These are phyloP conservation scores for Candida glucosophila DNA, from an alignment of 1,139 yeast genomes.

Conservation along the genomic window DNA sequence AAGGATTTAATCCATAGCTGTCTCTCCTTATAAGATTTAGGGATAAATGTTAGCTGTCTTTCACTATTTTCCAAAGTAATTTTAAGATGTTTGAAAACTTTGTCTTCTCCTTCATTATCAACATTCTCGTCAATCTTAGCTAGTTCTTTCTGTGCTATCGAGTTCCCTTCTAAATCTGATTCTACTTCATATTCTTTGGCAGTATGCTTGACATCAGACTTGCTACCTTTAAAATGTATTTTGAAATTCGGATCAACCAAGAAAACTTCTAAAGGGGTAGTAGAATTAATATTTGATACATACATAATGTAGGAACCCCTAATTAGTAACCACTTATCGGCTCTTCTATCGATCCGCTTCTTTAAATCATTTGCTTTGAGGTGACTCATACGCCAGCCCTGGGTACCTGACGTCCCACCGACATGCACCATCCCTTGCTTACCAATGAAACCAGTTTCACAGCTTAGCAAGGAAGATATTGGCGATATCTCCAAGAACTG, in stretches of 20 bases:
- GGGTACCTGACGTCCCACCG: conserved; percentile 74
- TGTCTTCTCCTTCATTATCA: conserved; percentile 8
- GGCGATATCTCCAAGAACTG: conserved; percentile 89
- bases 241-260: conserved; percentile 67
- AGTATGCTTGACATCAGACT: conserved; percentile 10
- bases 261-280: conserved; percentile 87
- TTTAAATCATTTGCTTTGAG: conserved; percentile 69
- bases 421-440: conserved; percentile 83
- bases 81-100: conserved; percentile 38
- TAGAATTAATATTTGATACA: conserved; percentile 78
- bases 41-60: conserved; percentile 65
- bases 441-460: conserved; percentile 76
- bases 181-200: conserved; percentile 26
- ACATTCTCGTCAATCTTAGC: conserved; percentile 16
- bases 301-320: conserved; percentile 79
- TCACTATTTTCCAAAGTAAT: conserved; percentile 75
- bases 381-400: conserved; percentile 96
- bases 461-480: conserved; percentile 71
- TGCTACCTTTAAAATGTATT: conserved; percentile 18
- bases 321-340: conserved; percentile 85
- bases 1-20: conserved; percentile 73
- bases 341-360: conserved; percentile 83
- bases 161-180: too few relatives aligned
- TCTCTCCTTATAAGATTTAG: conserved; percentile 64
- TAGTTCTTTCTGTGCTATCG: conserved; percentile 18